Conservation (phyloP, 2,329 filamentous ascomycete genomes). For the Colletotrichum tropicicola region DNA sequence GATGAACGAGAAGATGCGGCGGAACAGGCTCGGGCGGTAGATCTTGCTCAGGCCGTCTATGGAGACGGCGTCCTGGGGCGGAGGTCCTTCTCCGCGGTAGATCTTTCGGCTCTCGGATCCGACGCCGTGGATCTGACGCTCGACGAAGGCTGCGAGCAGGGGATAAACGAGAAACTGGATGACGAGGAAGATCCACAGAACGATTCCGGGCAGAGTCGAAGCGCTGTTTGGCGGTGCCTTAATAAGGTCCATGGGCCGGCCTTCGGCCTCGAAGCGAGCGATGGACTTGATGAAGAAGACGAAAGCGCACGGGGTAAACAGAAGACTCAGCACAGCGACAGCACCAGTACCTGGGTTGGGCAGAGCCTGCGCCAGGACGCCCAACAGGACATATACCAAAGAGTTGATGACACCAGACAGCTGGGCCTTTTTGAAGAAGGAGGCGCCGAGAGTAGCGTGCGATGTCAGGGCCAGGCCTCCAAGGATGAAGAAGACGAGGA, state of each 20-base stretch:
- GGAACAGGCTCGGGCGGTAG: conserved; percentile 74
- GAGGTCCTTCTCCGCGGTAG: conserved; percentile 37
- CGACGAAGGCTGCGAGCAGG: conserved; percentile 77
- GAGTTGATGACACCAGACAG: conserved; percentile 84
- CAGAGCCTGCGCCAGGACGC: conserved; percentile 82
- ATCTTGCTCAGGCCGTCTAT: conserved; percentile 80
- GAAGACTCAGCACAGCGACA: conserved; percentile 74
- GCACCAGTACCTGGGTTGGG: conserved; percentile 68
- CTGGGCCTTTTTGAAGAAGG: conserved; percentile 88
- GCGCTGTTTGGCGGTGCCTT: conserved; percentile 69
- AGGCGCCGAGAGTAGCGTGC: conserved; percentile 81
- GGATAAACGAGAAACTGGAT: conserved; percentile 84
- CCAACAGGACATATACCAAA: conserved; percentile 77
- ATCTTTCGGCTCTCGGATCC: conserved; percentile 63
- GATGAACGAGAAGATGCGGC: conserved; percentile 57
- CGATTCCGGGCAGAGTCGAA: conserved; percentile 77
- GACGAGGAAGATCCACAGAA: conserved; percentile 79
- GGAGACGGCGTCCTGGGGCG: conserved; percentile 68
- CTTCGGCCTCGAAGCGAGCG: conserved; percentile 77
- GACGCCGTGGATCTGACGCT: conserved; percentile 61
- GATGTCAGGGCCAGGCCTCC: conserved; percentile 80
- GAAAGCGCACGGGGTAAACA: conserved; percentile 91
- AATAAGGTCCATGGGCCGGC: conserved; percentile 67
- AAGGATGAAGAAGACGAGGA: conserved; percentile 79
- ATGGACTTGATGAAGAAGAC: conserved; percentile 81